phyloP scores from a whole-genome alignment of 225 moss, liverwort and hornwort species.

The Asterella californica region DNA sequence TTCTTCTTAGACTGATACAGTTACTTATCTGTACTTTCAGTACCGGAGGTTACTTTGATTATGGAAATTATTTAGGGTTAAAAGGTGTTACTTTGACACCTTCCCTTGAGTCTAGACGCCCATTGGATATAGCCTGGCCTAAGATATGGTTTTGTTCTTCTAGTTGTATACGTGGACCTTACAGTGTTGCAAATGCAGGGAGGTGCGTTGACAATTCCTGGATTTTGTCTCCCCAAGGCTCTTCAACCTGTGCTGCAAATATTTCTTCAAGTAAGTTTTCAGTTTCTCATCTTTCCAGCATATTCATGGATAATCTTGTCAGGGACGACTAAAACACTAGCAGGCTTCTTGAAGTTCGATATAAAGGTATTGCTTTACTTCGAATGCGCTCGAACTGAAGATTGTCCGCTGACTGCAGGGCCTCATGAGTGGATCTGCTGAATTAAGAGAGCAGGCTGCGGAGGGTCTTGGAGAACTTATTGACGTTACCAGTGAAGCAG shows the following conservation, averaged over 20 bases:
- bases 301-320: neutral
- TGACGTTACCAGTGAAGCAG: constrained; percentile 86
- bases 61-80: too few relatives aligned
- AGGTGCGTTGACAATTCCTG: constrained; percentile 73
- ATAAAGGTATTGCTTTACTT: neutral
- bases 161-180: neutral
- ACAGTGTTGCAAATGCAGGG: constrained; percentile 47
- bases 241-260: constrained; percentile 81
- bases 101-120: neutral
- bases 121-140: neutral
- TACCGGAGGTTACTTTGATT: neutral
- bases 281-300: neutral
- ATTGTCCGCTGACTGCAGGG: constrained; percentile 44
- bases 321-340: neutral
- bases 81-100: too few relatives aligned
- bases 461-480: constrained; percentile 97
- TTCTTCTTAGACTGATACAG: too few relatives aligned
- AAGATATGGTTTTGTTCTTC: neutral
- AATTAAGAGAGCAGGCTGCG: constrained; percentile 93
- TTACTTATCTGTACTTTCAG: neutral
- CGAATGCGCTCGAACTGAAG: neutral
- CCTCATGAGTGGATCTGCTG: constrained; percentile 94
- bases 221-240: constrained; percentile 90
- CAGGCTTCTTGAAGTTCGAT: neutral
- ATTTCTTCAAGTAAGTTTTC: constrained; percentile 73